A percentile compares a stretch with the other conserved stretches of the same genome.
Conservation (phyloP, 805 yeast genomes). For the Teunomyces aglyptinius region DNA sequence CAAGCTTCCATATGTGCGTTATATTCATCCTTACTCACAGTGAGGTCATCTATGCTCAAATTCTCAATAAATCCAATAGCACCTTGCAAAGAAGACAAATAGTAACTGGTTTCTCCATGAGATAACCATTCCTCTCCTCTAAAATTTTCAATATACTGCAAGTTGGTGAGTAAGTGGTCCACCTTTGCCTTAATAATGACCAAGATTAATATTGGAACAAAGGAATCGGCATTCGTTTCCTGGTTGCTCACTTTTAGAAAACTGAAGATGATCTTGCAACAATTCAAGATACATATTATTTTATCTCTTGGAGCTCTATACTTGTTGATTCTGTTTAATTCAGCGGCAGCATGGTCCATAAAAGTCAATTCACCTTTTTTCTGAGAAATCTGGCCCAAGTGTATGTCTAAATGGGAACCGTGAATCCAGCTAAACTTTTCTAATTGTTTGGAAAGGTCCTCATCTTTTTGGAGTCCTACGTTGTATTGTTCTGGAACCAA, state of each 20-base stretch:
- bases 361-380: slow-evolving; percentile 32
- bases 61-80: slow-evolving; percentile 78
- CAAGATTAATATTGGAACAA: slow-evolving; percentile 83
- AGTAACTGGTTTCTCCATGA: slow-evolving; percentile 87
- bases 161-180: slow-evolving; percentile 65
- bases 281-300: slow-evolving; percentile 83
- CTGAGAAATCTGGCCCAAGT: slow-evolving; percentile 36
- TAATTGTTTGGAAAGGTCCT: slow-evolving; percentile 47
- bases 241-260: slow-evolving; percentile 68
- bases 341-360: slow-evolving; percentile 64
- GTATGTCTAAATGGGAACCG: slow-evolving; percentile 77
- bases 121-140: slow-evolving; percentile 68
- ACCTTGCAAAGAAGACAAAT: slow-evolving; percentile 84
- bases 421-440: slow-evolving; percentile 69
- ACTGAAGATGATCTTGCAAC: slow-evolving; percentile 91
- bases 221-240: slow-evolving; percentile 86
- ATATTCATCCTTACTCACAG: slow-evolving; percentile 60
- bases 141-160: slow-evolving; percentile 82
- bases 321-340: slow-evolving; percentile 71
- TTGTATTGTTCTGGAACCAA: slow-evolving; percentile 43
- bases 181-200: slow-evolving; percentile 72
- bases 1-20: slow-evolving; percentile 53
- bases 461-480: slow-evolving; percentile 64
- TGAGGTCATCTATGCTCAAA: slow-evolving; percentile 54
- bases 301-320: slow-evolving; percentile 95